Evolutionary conservation across 768 basidiomycete species (phyloP).

Genomic region (Galerina sulciceps): DNA sequence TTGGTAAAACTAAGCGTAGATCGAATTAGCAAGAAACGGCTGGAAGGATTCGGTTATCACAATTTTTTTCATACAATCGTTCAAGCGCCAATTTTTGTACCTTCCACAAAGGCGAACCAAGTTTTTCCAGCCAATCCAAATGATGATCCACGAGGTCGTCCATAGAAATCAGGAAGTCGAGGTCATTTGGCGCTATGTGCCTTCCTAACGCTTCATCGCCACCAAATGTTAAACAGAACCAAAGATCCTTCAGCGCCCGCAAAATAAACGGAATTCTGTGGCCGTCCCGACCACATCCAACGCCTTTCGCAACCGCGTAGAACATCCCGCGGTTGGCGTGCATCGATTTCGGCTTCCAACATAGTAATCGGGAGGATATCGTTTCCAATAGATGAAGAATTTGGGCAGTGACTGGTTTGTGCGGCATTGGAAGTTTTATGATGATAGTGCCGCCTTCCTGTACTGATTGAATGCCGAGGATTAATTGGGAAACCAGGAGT

Average conservation of each 20-base stretch:
- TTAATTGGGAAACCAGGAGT: conserved; percentile 9
- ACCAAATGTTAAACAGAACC: conserved; percentile 5
- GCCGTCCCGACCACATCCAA: background rate
- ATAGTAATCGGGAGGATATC: background rate
- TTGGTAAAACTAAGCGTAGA: too few relatives aligned
- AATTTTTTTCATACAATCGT: background rate
- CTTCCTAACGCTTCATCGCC: conserved; percentile 6
- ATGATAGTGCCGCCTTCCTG: conserved; percentile 7
- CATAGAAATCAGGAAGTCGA: conserved; percentile 6
- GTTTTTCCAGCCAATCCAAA: conserved; percentile 1
- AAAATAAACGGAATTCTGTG: background rate
- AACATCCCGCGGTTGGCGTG: conserved; percentile 9
- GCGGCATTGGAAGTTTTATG: conserved; percentile 7
- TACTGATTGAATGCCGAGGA: conserved; percentile 5
- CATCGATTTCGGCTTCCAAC: conserved; percentile 4
- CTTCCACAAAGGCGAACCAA: conserved; percentile 6
- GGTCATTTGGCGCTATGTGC: background rate
- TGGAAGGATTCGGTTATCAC: too few relatives aligned
- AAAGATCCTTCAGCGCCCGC: background rate
- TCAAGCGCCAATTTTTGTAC: conserved; percentile 1
- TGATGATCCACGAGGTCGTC: conserved; percentile 2
- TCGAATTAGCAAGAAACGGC: too few relatives aligned
- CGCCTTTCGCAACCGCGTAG: conserved; percentile 5
- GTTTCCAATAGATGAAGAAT: conserved; percentile 3
- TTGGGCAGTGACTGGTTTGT: conserved; percentile 1